Percentiles rank a stretch among this genome's conserved stretches.
Conservation (phyloP, 2,329 filamentous ascomycete genomes). For the Lizonia empirigonia region DNA sequence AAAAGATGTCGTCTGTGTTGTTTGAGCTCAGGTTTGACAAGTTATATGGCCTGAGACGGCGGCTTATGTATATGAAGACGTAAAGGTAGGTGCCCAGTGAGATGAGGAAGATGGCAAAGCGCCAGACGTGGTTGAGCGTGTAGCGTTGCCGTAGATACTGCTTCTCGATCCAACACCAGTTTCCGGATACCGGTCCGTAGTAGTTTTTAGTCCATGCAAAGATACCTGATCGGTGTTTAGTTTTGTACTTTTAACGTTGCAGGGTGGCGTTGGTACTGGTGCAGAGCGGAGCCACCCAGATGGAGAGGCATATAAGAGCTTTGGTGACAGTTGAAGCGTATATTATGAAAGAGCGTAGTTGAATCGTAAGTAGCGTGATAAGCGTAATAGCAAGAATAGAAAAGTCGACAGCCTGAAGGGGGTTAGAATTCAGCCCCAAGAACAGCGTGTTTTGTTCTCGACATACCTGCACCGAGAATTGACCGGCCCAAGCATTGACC, state of each 20-base stretch:
- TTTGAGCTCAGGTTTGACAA: conserved; percentile 8
- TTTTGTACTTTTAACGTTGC: background rate
- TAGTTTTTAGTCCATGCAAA: conserved; percentile 10
- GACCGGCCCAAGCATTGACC: conserved; percentile 54
- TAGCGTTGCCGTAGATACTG: conserved; percentile 51
- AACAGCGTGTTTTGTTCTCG: too few species aligned
- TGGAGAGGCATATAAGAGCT: conserved; percentile 44
- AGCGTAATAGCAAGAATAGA: conserved; percentile 55
- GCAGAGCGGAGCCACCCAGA: conserved; percentile 51
- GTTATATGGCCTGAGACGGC: conserved; percentile 17
- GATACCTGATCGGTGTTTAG: conserved; percentile 3
- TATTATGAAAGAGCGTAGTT: conserved; percentile 43
- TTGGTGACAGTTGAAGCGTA: conserved; percentile 36
- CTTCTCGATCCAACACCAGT: conserved; percentile 57
- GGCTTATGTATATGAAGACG: conserved; percentile 48
- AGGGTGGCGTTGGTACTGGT: conserved; percentile 36
- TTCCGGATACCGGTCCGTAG: conserved; percentile 51
- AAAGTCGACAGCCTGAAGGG: conserved; percentile 39
- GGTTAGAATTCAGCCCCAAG: background rate
- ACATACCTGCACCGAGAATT: conserved; percentile 53
- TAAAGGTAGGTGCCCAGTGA: conserved; percentile 53
- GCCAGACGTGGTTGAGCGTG: conserved; percentile 54
- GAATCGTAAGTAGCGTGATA: conserved; percentile 51
- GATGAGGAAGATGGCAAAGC: conserved; percentile 51
- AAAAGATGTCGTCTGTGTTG: background rate